These are phyloP conservation scores for Brassica juncea DNA, from an alignment of 345 rosid species.

Conservation along the genomic window DNA sequence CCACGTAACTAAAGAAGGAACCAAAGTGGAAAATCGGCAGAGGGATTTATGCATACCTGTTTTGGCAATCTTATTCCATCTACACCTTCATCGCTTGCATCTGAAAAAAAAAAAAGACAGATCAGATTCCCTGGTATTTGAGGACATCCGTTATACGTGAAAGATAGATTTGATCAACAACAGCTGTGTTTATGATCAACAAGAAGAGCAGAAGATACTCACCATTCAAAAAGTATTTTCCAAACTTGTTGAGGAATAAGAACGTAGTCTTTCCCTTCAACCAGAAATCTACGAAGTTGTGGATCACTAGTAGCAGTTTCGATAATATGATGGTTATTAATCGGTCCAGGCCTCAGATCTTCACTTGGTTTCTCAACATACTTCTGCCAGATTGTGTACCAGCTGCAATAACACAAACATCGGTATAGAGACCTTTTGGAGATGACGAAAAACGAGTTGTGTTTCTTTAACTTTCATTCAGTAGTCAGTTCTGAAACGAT, in stretches of 20 bases:
- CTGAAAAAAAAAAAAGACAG: constrained; percentile 64
- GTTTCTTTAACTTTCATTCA: constrained; percentile 70
- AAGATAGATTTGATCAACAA: not conserved
- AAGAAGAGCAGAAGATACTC: not conserved
- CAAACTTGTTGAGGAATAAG: constrained; percentile 79
- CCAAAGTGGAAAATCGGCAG: not conserved
- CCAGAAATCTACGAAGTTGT: constrained; percentile 53
- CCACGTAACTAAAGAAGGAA: constrained; percentile 15
- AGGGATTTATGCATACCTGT: constrained; percentile 53
- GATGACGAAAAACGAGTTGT: constrained; percentile 61
- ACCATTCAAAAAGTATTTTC: constrained; percentile 86
- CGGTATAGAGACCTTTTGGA: constrained; percentile 53
- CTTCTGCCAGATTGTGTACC: constrained; percentile 77
- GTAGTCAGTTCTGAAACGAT: constrained; percentile 53
- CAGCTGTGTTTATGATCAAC: too few species aligned
- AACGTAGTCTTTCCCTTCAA: constrained; percentile 73
- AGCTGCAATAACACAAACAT: constrained; percentile 48
- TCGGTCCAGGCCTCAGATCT: constrained; percentile 66
- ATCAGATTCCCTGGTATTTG: constrained; percentile 83
- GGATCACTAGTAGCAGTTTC: constrained; percentile 48
- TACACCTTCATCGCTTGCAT: constrained; percentile 58
- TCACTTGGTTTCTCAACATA: constrained; percentile 53
- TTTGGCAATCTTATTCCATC: constrained; percentile 60
- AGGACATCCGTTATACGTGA: constrained; percentile 90
- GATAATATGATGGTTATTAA: constrained; percentile 72